Evolutionary conservation across 108 stramenopile species (phyloP).

Genomic region (Ochromonas danica): DNA sequence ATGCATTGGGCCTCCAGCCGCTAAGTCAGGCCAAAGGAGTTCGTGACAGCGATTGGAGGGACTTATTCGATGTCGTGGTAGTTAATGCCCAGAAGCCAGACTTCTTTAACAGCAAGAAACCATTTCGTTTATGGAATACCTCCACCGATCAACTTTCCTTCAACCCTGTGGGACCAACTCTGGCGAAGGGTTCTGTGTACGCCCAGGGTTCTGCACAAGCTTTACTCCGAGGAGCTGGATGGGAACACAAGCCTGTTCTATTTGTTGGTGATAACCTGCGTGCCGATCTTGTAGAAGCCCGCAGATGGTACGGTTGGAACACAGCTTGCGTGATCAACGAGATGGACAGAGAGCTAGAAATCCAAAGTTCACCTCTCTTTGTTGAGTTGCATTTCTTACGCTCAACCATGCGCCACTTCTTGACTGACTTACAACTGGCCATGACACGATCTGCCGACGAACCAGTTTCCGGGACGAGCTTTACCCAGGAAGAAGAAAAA

Average conservation of each 20-base stretch:
- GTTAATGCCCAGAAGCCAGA: slow-evolving; percentile 8
- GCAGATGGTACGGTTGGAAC: slow-evolving; percentile 58
- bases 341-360: slow-evolving; percentile 52
- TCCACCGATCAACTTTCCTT: not conserved
- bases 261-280: slow-evolving; percentile 94
- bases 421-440: slow-evolving; percentile 18
- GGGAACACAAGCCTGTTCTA: slow-evolving; percentile 40
- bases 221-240: not conserved
- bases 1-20: not conserved
- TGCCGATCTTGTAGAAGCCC: slow-evolving; percentile 95
- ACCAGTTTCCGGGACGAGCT: slow-evolving; percentile 42
- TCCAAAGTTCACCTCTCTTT: slow-evolving; percentile 40
- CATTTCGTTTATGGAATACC: slow-evolving; percentile 20
- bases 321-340: slow-evolving; percentile 58
- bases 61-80: slow-evolving; percentile 23
- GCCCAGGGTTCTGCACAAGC: not conserved
- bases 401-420: not conserved
- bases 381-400: not conserved
- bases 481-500: slow-evolving; percentile 42
- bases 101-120: slow-evolving; percentile 5
- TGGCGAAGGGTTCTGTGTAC: not conserved
- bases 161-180: not conserved
- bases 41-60: slow-evolving; percentile 1
- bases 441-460: slow-evolving; percentile 33
- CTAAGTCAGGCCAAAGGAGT: not conserved